Conservation (phyloP, 73 alveolate species). For the Tetrahymena elliotti region DNA sequence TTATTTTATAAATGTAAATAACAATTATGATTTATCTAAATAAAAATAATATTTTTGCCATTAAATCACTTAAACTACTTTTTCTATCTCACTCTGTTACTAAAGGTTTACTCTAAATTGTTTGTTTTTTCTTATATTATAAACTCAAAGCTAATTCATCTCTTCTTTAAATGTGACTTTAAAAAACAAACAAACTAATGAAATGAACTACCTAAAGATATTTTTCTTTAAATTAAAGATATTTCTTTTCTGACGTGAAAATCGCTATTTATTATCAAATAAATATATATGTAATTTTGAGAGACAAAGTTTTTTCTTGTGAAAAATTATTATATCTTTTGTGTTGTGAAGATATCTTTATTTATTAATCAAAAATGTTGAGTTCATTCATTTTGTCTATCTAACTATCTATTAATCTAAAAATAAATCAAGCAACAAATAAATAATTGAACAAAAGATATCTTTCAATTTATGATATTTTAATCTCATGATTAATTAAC, state of each 20-base stretch:
- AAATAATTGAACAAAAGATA: neutral
- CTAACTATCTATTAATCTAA: too few relatives aligned
- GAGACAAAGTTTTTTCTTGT: neutral
- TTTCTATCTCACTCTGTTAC: neutral
- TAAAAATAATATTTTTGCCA: too few relatives aligned
- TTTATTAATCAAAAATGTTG: neutral
- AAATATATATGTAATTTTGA: neutral
- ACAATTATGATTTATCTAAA: neutral
- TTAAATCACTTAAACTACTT: neutral
- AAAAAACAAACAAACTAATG: neutral
- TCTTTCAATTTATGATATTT: neutral
- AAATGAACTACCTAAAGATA: neutral
- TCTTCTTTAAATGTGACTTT: too few relatives aligned
- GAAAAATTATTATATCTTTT: neutral
- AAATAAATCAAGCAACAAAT: neutral
- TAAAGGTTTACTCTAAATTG: neutral
- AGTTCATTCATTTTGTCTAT: too few relatives aligned
- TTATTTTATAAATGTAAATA: too few relatives aligned
- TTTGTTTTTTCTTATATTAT: too few relatives aligned
- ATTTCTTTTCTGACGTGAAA: neutral
- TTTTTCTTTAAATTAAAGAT: neutral
- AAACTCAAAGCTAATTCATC: neutral
- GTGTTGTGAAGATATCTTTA: neutral
- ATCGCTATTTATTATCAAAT: neutral
- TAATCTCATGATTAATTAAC: neutral